phyloP scores from a whole-genome alignment of 2,329 filamentous ascomycete species.

The Penicillium sp. region DNA sequence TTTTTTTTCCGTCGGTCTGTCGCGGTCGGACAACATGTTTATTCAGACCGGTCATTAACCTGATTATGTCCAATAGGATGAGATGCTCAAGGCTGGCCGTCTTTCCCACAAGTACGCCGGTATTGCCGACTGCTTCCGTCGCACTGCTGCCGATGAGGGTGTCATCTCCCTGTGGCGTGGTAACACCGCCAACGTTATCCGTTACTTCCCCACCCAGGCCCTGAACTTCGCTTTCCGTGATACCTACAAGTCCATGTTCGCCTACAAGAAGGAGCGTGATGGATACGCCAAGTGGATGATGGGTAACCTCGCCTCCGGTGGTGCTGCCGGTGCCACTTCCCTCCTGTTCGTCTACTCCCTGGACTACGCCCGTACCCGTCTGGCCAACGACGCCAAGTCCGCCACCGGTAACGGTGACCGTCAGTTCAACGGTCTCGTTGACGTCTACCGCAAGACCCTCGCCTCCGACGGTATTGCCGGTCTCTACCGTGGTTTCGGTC shows the following conservation, averaged over 20 bases:
- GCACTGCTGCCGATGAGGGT: slow-evolving; percentile 89
- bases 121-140: slow-evolving; percentile 92
- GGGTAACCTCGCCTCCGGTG: slow-evolving; percentile 99
- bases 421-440: slow-evolving; percentile 99
- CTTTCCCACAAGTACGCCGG: slow-evolving; percentile 96
- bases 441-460: slow-evolving; percentile 99
- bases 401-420: slow-evolving; percentile 92
- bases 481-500: slow-evolving; percentile 99
- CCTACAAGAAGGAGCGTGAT: slow-evolving; percentile 99
- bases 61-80: slow-evolving; percentile 68
- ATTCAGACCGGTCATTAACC: slow-evolving; percentile 11
- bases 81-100: slow-evolving; percentile 99
- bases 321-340: slow-evolving; percentile 99
- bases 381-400: slow-evolving; percentile 99
- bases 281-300: slow-evolving; percentile 99
- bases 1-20: slow-evolving; percentile 15
- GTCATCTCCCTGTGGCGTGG: slow-evolving; percentile 95
- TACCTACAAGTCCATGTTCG: slow-evolving; percentile 99
- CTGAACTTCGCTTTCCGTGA: slow-evolving; percentile 99
- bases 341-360: slow-evolving; percentile 99
- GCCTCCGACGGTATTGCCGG: slow-evolving; percentile 97
- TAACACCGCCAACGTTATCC: slow-evolving; percentile 99
- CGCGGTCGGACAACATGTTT: not conserved
- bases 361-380: slow-evolving; percentile 99
- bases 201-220: slow-evolving; percentile 99